Evolutionary conservation across 164 flowering plant species (phyloP), one percentile per base, ranked within the genome.

Genomic region (Cinnamomum micranthum): DNA sequence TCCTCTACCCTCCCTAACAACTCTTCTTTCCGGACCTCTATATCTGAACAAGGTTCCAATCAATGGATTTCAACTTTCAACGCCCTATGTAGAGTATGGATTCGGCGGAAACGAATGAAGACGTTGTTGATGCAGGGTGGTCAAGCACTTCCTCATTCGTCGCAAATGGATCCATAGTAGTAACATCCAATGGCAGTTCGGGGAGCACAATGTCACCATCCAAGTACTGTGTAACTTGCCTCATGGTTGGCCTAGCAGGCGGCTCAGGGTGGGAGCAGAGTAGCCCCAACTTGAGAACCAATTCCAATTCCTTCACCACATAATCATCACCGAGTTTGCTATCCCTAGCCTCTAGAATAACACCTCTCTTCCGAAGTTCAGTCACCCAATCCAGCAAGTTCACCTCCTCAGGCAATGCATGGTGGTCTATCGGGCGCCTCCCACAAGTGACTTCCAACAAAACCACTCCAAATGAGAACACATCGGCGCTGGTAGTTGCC

Each of bases 401-500:
- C 68, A 65, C 35, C 51, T 33, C 75, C 10, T 35, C 69, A 15
- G 1, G 14, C 15, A 51, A 28, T n/a, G 17, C 27, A 7, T 6
- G 51, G 2, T 3, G 60, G 31, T 41, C 69, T 41, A 75, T n/a
- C 2, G 74, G 77, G 14, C 74, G 63, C 25, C 62, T 62, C 19
- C 75, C 75, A 24, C 75, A 73, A 64, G 76, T 71, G 19, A 74
- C 76, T 25, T 74, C 76, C 17, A 74, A 62, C 50, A 70, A 17
- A 64, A 75, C 60, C 17, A 55, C 82, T n/a, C 88, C 90, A 33
- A 84, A 87, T 1, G 88, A 79, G 73, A 76, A 86, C n/a, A 87
- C 87, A 70, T 86, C 90, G 7, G 83, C 75, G 72, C 79, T 72
- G 1, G 81, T 79, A 0, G 85, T 81, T 4, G 84, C 85, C 73